Conservation (phyloP, 345 rosid species). For the Abelmoschus esculentus region DNA sequence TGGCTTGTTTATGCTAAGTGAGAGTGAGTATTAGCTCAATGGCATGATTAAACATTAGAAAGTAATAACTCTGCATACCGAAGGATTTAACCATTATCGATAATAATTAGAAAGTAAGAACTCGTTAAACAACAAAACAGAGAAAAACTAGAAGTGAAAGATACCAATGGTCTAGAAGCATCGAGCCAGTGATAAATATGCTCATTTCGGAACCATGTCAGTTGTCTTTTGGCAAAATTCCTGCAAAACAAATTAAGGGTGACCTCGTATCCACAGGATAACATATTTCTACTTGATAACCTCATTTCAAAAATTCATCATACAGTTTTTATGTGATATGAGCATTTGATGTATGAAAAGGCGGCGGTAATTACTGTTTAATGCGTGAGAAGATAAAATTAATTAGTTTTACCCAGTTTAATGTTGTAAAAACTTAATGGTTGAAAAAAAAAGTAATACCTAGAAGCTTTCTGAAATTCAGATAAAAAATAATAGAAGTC, state of each 20-base stretch:
- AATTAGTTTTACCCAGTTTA: background rate
- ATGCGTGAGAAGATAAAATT: background rate
- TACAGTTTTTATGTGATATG: background rate
- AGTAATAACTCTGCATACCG: background rate
- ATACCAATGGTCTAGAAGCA: constrained; percentile 83
- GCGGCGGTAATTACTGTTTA: background rate
- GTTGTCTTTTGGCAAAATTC: constrained; percentile 90
- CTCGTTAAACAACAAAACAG: background rate
- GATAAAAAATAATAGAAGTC: constrained; percentile 64
- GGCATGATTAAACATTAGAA: background rate
- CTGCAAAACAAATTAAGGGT: constrained; percentile 23
- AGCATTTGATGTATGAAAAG: background rate
- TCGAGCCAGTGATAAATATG: constrained; percentile 82
- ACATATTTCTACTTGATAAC: background rate
- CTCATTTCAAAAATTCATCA: background rate
- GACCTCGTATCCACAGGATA: background rate
- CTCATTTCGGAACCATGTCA: constrained; percentile 91
- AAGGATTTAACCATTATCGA: background rate
- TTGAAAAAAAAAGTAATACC: constrained; percentile 32
- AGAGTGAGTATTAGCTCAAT: background rate
- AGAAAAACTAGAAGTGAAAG: constrained; percentile 5
- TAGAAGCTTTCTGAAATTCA: constrained; percentile 75
- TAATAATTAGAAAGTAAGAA: background rate
- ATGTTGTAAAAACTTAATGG: background rate
- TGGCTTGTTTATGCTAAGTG: background rate